Percentiles rank a stretch among this genome's conserved stretches.
Evolutionary conservation across 1,284 basidiomycete species (phyloP).

Genomic region (Puccinia hordei): DNA sequence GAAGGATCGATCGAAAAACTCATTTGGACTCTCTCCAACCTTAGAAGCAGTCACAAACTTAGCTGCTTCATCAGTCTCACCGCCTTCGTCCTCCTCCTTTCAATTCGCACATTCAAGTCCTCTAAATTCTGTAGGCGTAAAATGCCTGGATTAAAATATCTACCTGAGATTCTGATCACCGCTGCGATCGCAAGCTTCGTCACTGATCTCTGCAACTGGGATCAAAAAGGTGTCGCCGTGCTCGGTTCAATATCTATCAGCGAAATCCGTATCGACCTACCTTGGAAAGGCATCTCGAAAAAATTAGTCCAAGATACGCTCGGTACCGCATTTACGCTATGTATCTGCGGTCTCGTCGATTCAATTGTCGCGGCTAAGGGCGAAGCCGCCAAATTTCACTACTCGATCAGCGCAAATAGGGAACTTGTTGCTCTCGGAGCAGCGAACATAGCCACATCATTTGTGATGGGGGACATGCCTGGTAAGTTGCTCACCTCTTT

Average conservation of each 20-base stretch:
- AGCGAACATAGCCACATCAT: slow-evolving; percentile 51
- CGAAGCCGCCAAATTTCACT: slow-evolving; percentile 76
- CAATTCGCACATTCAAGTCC: slow-evolving; percentile 66
- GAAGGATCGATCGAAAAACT: slow-evolving; percentile 74
- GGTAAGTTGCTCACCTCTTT: slow-evolving; percentile 16
- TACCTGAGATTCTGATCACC: slow-evolving; percentile 73
- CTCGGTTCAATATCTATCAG: slow-evolving; percentile 64
- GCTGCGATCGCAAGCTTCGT: slow-evolving; percentile 72
- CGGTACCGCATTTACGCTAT: slow-evolving; percentile 47
- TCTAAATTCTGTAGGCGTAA: slow-evolving; percentile 68
- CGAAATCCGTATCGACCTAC: slow-evolving; percentile 39
- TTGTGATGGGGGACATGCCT: slow-evolving; percentile 27
- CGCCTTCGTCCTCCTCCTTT: slow-evolving; percentile 64
- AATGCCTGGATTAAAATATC: slow-evolving; percentile 80
- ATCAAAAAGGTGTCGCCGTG: slow-evolving; percentile 74
- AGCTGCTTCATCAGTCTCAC: slow-evolving; percentile 75
- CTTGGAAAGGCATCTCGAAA: slow-evolving; percentile 43
- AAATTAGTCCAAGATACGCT: slow-evolving; percentile 40
- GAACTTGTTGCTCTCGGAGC: slow-evolving; percentile 77
- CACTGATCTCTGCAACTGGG: slow-evolving; percentile 73
- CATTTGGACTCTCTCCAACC: slow-evolving; percentile 72
- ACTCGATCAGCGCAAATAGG: slow-evolving; percentile 85
- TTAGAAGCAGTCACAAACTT: slow-evolving; percentile 66
- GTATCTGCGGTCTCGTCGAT: slow-evolving; percentile 63
- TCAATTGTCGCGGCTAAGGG: slow-evolving; percentile 84